A percentile compares a stretch with the other conserved stretches of the same genome.
These are phyloP conservation scores for Botryosphaeria dothidea DNA, from an alignment of 2,329 filamentous ascomycete genomes.

Conservation along the genomic window DNA sequence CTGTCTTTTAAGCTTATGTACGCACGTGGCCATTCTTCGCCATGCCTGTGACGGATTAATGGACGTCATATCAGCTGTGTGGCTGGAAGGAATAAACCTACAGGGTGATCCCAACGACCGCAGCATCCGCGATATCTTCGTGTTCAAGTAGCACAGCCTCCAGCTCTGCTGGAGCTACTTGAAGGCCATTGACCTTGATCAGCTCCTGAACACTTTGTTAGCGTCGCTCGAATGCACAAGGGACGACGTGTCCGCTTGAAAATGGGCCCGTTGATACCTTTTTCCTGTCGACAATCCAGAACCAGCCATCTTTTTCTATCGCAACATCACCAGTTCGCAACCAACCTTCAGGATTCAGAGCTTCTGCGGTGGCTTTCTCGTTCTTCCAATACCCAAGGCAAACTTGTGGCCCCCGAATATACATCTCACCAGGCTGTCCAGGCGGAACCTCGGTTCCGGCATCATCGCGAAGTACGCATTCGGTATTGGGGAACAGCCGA, in stretches of 20 bases:
- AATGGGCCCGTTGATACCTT: conserved; percentile 45
- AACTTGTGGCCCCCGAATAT: conserved; percentile 70
- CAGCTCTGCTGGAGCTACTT: conserved; percentile 62
- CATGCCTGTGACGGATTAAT: neutral
- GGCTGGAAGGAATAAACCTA: conserved; percentile 31
- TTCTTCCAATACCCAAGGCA: conserved; percentile 79
- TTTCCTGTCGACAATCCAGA: conserved; percentile 72
- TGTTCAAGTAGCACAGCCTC: conserved; percentile 60
- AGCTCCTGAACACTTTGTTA: conserved; percentile 45
- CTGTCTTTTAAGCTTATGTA: conserved; percentile 54
- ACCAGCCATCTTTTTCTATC: conserved; percentile 56
- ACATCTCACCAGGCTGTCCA: conserved; percentile 67
- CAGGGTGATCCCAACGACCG: conserved; percentile 66
- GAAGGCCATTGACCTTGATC: conserved; percentile 63
- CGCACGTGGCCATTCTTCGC: conserved; percentile 47
- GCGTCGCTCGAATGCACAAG: neutral
- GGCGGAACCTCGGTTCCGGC: conserved; percentile 52
- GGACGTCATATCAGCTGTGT: no score
- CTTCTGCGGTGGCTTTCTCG: conserved; percentile 64
- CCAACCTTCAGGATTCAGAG: conserved; percentile 65
- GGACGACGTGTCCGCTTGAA: no score
- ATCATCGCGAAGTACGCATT: conserved; percentile 66
- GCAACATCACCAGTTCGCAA: conserved; percentile 72
- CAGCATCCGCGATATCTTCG: conserved; percentile 61
- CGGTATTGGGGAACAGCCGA: conserved; percentile 69